Evolutionary conservation across 2,329 filamentous ascomycete genomes (phyloP), one percentile per base, ranked within the genome.

Genomic region (Ophiostoma angusticollis): DNA sequence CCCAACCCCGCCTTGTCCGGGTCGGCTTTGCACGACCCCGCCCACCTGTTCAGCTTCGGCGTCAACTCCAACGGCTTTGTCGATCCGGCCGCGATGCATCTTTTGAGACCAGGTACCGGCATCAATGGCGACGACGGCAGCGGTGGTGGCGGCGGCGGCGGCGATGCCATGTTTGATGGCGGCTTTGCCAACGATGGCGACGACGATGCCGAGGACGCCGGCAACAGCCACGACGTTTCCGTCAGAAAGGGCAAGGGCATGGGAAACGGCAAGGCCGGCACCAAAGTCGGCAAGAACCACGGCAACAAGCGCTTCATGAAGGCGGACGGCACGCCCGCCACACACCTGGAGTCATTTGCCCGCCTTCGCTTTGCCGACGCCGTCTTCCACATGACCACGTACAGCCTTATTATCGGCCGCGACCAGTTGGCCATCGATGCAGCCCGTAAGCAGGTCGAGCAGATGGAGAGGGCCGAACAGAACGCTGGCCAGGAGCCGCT

Each of bases 341-440:
- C 30, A 5, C 23, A 58, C 34, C 56, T 75, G 12, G 67, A 74
- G 50, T 73, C 70, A 3, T 75, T 73, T 53, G 71, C 71, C 31
- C 63, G 66, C 37, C 63, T 87, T 44, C 72, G 78, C 50, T 86
- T 87, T 53, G 68, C 72, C 48, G 82, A 87, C 61, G 80, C 80
- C 52, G 71, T 77, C 40, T 86, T 83, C 55, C 81, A 83, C 58
- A 81, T 87, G 75, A 84, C 77, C 37, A 84, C 80, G 1, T 79
- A 78, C 49, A 68, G 73, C 37, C 70, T 86, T 49, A 72, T 82
- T 41, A 73, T 87, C 21, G 81, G 80, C 39, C 77, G 82, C 44
- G 81, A 86, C 56, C 67, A 77, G 50, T 60, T 65, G 37, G 75
- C 75, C 9, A 58, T 74, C 47, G 59, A 67, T 39, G 65, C 72